Evolutionary conservation across 2,329 filamentous ascomycete genomes (phyloP).

Genomic region (Knufia petricola): DNA sequence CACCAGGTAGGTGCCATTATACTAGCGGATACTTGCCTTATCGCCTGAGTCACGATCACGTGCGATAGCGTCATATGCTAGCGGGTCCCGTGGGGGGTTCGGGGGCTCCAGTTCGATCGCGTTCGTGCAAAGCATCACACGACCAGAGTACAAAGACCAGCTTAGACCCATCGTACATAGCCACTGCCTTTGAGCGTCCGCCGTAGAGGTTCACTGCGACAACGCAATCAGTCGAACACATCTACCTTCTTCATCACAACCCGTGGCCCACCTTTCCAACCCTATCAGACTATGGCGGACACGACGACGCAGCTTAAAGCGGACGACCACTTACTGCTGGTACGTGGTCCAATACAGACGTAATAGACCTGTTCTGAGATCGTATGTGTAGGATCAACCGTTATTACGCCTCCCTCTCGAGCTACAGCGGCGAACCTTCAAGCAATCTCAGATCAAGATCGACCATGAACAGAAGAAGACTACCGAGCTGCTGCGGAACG

Average conservation of each 20-base stretch:
- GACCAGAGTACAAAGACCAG: no score
- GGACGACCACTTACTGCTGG: slow-evolving; percentile 41
- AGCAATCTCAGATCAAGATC: slow-evolving; percentile 50
- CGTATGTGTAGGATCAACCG: slow-evolving; percentile 66
- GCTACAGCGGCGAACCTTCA: slow-evolving; percentile 88
- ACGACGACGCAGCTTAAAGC: slow-evolving; percentile 40
- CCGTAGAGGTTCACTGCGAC: no score
- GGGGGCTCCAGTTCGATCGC: no score
- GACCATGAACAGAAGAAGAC: slow-evolving; percentile 41
- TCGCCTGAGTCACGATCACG: no score
- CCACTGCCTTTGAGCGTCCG: background rate
- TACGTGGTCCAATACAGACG: slow-evolving; percentile 23
- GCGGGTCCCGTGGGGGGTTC: no score
- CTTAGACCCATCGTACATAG: background rate
- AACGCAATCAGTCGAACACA: no score
- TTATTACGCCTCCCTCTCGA: slow-evolving; percentile 88
- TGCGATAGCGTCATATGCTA: no score
- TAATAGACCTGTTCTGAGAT: background rate
- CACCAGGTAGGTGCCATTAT: no score
- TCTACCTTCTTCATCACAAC: no score
- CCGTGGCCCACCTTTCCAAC: background rate
- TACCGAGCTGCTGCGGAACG: slow-evolving; percentile 40
- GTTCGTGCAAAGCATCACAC: no score
- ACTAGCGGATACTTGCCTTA: no score
- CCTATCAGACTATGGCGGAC: slow-evolving; percentile 27